Evolutionary conservation across 352 stramenopile species (phyloP), one percentile per base, ranked within the genome.

Genomic region (Aphanomyces cochlioides): DNA sequence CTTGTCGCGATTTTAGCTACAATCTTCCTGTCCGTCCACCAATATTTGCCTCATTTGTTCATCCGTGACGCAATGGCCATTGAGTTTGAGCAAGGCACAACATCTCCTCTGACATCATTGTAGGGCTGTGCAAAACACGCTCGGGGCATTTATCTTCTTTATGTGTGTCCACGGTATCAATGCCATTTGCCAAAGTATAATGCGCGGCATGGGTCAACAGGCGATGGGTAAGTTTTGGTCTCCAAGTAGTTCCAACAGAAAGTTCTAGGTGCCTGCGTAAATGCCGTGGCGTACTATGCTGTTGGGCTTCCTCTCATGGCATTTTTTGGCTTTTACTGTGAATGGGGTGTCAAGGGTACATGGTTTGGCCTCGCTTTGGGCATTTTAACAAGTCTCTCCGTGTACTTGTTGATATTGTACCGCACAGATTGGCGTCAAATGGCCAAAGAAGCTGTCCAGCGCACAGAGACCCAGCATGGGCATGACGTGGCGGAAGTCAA

Each of bases 251-350:
- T 5, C 74, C 76, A 45, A 90, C 85, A 68, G 87, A 82, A 63
- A 77, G 78, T 3, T 73, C n/a, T 34, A 58, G 61, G 60, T 19
- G 82, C 86, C 4, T 75, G 74, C 28, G 76, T 83, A 5, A 92
- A 90, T 54, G 78, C 85, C 15, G 75, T 91, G 12, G 87, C 83
- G 2, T 93, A 90, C 70, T 96, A 92, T 70, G 66, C 78, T 3
- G 79, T 90, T 7, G 86, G 88, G 12, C 78, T 96, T 28, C 87
- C 88, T 0, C 19, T 93, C 0, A 85, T 78, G 1, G 79, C 78
- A n/a, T 19, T 87, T 7, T 58, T 93, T 6, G 85, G 69, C 1
- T 84, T 94, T 69, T 45, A 79, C 50, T 70, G 77, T 36, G 41
- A 76, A 5, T 48, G 85, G 8, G 78, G 76, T 10, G 74, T 90